Evolutionary conservation across 225 moss, liverwort and hornwort species (phyloP).

Genomic region (Polytrichum commune): DNA sequence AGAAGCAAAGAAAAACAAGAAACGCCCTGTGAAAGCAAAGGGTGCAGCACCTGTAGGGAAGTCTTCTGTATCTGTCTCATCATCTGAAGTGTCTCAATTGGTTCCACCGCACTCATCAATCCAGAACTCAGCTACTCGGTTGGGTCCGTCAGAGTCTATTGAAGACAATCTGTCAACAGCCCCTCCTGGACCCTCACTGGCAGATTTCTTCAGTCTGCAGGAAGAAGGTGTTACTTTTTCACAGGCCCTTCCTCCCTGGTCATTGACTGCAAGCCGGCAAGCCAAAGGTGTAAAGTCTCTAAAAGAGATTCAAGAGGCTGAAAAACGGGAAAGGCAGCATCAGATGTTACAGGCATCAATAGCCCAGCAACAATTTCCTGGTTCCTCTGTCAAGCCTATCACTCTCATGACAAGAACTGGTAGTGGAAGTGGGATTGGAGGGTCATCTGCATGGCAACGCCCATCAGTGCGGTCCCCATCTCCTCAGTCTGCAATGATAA

Average conservation of each 20-base stretch:
- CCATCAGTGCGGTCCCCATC: constrained; percentile 55
- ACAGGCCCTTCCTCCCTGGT: constrained; percentile 85
- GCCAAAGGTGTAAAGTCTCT: constrained; percentile 69
- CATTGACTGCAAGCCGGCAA: constrained; percentile 66
- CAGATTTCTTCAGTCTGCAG: constrained; percentile 76
- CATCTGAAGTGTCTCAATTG: constrained; percentile 41
- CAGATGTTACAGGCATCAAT: constrained; percentile 56
- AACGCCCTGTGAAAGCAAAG: constrained; percentile 90
- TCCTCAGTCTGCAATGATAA: constrained; percentile 17
- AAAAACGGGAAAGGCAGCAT: constrained; percentile 73
- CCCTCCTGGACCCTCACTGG: constrained; percentile 77
- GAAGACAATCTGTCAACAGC: constrained; percentile 63
- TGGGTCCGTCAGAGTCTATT: constrained; percentile 45
- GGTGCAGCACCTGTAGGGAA: constrained; percentile 48
- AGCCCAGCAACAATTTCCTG: constrained; percentile 23
- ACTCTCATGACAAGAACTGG: constrained; percentile 69
- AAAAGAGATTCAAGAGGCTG: constrained; percentile 97
- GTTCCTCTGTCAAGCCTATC: constrained; percentile 67
- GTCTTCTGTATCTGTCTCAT: constrained; percentile 27
- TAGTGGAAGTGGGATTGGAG: constrained; percentile 88
- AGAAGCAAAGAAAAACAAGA: constrained; percentile 96
- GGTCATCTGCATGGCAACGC: constrained; percentile 91
- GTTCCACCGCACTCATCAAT: constrained; percentile 45
- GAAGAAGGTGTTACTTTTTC: constrained; percentile 50
- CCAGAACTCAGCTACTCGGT: constrained; percentile 60